phyloP scores from a whole-genome alignment of 129 eudicot genomes.

The Artemisia tridentata region DNA sequence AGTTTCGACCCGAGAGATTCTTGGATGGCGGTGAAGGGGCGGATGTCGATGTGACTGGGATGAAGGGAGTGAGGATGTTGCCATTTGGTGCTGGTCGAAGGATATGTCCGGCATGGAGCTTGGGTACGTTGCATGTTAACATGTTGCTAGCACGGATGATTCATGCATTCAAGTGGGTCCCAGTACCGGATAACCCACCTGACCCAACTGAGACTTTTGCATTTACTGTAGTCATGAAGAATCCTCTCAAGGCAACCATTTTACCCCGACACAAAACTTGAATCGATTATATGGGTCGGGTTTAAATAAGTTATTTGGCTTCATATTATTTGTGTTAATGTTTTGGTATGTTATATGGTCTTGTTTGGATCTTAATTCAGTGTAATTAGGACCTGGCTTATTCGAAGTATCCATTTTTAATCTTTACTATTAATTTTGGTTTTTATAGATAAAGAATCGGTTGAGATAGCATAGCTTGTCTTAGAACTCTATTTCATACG shows the following conservation, averaged over 20 bases:
- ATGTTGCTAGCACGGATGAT: slow-evolving; percentile 87
- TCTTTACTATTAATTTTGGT: no score
- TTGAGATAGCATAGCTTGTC: no score
- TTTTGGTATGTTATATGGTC: no score
- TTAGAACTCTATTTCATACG: no score
- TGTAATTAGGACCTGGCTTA: no score
- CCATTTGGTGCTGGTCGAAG: slow-evolving; percentile 93
- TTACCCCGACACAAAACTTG: slow-evolving; percentile 47
- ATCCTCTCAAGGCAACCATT: slow-evolving; percentile 81
- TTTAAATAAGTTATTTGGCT: slow-evolving; percentile 11
- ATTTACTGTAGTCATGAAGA: slow-evolving; percentile 86
- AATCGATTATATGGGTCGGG: slow-evolving; percentile 3
- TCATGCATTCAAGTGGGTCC: slow-evolving; percentile 82
- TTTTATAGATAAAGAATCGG: no score
- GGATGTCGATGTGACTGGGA: slow-evolving; percentile 87
- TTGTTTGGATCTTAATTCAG: no score
- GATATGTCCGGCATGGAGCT: slow-evolving; percentile 90
- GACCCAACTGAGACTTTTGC: slow-evolving; percentile 97
- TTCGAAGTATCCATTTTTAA: no score
- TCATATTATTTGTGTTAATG: no score
- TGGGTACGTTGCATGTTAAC: slow-evolving; percentile 73
- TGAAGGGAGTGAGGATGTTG: slow-evolving; percentile 64
- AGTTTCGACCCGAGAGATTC: slow-evolving; percentile 81
- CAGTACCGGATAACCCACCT: slow-evolving; percentile 70
- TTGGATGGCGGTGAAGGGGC: slow-evolving; percentile 82